Base-by-base conservation (phyloP, 805 yeast species). In the Ogataea trehaloabstinens region DNA sequence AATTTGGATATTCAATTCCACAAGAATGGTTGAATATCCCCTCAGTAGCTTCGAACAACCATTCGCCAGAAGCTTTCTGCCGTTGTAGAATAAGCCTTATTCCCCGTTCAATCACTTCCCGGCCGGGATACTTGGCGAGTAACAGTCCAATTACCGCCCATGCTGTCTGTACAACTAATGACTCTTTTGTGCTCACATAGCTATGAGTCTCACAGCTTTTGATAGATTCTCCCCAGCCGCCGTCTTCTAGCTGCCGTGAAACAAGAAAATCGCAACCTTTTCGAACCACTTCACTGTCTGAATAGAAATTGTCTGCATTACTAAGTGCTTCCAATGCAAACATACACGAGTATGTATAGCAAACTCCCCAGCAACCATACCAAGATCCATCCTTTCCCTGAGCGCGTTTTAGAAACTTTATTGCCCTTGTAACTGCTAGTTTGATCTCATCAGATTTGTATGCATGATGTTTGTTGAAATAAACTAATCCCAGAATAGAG, bases 361-460 rank as follows among this genome's bases (percentile, higher is more conserved):
- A 93, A 4, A 93, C 82, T 25, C 99, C 99, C 99, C 99, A 93
- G 28, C 88, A 80, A 1, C 99, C 99, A 60, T 90, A 95, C 98
- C 98, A 93, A 11, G 95, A 81, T 0, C 99, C 99, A 61, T 93
- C 96, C 0, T 56, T 53, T 31, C 70, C 67, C 61, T 93, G 99
- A 2, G 76, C 76, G 3, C 67, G 61, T 35, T 74, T 76, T 31
- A 93, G 85, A 53, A 83, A 93, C 4, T 73, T 61, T 12, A 87
- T 72, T 0, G 96, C 98, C 38, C 78, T 71, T 4, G 75, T 68
- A 32, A 93, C 85, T 0, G 96, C 81, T n/a, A 64, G 44, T 36
- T 71, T 66, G 21, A 93, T 82, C 22, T 85, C 89, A 4, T 69
- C 73, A 4, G 71, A 63, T 42, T 85, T 76, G 57, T 93, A 89